phyloP scores from a whole-genome alignment of 495 filamentous ascomycete species.

The Penicillium macrosclerotiorum region DNA sequence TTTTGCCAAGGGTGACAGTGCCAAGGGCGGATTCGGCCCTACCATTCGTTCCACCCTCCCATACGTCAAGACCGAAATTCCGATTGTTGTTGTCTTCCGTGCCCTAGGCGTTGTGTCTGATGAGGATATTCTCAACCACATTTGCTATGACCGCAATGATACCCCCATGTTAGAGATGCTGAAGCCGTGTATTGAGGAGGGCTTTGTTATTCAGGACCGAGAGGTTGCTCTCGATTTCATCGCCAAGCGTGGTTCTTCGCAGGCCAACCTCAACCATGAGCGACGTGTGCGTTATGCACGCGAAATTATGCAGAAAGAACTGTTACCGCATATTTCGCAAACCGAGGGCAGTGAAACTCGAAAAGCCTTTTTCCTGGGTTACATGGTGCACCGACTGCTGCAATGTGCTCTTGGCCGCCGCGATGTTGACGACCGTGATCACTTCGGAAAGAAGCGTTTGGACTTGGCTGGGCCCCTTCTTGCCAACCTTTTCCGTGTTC shows the following conservation, averaged over 20 bases:
- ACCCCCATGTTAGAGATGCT: constrained; percentile 97
- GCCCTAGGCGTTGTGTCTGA: constrained; percentile 95
- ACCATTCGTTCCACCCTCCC: constrained; percentile 87
- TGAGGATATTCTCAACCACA: constrained; percentile 95
- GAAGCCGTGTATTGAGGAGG: constrained; percentile 94
- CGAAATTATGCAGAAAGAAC: constrained; percentile 95
- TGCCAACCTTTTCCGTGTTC: constrained; percentile 84
- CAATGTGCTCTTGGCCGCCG: constrained; percentile 87
- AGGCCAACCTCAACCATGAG: constrained; percentile 69
- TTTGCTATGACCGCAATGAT: constrained; percentile 93
- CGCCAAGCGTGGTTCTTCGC: constrained; percentile 78
- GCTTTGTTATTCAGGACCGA: constrained; percentile 90
- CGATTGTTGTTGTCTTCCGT: constrained; percentile 91
- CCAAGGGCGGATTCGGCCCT: constrained; percentile 75
- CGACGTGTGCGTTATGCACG: constrained; percentile 87
- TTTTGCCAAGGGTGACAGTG: constrained; percentile 75
- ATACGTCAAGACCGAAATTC: constrained; percentile 90
- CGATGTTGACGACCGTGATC: constrained; percentile 94
- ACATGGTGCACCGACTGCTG: constrained; percentile 94
- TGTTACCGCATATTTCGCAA: constrained; percentile 94
- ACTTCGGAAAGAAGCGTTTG: constrained; percentile 97
- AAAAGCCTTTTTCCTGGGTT: constrained; percentile 98
- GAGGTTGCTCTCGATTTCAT: constrained; percentile 97
- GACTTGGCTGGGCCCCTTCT: constrained; percentile 93
- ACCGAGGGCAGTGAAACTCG: constrained; percentile 92